A percentile compares a stretch with the other conserved stretches of the same genome.
Conservation (phyloP, 2,329 filamentous ascomycete genomes). For the Fusarium musae region DNA sequence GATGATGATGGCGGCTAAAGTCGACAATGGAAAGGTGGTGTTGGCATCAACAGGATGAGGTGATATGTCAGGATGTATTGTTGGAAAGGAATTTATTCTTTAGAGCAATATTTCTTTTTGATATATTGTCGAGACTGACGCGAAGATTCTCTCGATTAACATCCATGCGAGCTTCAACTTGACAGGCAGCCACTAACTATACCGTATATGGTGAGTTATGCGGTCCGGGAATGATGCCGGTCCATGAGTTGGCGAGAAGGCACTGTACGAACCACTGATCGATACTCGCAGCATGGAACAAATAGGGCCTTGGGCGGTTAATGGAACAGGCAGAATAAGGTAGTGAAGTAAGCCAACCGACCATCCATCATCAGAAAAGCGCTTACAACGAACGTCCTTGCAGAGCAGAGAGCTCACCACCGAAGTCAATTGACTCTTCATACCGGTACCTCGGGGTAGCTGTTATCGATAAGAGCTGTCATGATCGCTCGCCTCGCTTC, state of each 20-base stretch:
- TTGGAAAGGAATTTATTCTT: neutral
- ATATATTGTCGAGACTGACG: neutral
- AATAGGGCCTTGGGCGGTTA: neutral
- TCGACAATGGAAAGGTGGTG: neutral
- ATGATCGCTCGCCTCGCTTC: conserved; percentile 4
- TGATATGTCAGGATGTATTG: too few relatives aligned
- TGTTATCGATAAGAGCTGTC: conserved; percentile 33
- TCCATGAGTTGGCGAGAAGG: neutral
- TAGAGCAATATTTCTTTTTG: neutral
- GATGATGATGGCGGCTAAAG: neutral
- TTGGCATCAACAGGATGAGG: neutral
- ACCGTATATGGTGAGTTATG: conserved; percentile 5
- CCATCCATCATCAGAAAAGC: neutral
- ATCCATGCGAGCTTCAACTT: neutral
- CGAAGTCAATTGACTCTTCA: neutral
- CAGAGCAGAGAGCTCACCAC: too few relatives aligned
- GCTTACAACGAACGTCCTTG: too few relatives aligned
- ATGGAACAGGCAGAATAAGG: neutral
- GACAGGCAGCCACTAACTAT: conserved; percentile 17
- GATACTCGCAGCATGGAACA: neutral
- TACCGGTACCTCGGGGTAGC: neutral
- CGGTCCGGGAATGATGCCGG: conserved; percentile 16
- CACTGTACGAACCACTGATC: neutral
- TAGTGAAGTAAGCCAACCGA: neutral
- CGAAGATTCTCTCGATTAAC: neutral